A percentile compares a stretch with the other conserved stretches of the same genome.
Conservation (phyloP, 2,329 filamentous ascomycete genomes). For the Fusarium redolens region DNA sequence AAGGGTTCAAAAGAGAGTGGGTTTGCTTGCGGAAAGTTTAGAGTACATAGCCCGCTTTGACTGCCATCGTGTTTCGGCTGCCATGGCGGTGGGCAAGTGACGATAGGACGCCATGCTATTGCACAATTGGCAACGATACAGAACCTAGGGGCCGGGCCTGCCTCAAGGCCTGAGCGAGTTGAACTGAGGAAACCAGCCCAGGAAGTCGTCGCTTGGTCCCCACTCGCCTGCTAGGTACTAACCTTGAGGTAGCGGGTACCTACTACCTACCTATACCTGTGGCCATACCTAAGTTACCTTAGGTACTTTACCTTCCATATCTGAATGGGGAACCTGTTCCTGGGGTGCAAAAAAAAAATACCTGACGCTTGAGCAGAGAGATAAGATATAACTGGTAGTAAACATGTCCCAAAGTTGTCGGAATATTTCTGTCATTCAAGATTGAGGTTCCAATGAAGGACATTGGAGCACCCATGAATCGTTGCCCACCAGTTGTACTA, state of each 20-base stretch:
- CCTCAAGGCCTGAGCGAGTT: background rate
- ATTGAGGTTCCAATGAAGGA: background rate
- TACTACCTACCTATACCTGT: too few species aligned
- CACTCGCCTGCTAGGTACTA: too few species aligned
- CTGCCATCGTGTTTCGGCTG: constrained; percentile 11
- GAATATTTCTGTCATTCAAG: background rate
- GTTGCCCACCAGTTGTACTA: background rate
- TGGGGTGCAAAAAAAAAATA: background rate
- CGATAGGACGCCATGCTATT: constrained; percentile 21
- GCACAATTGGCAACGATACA: constrained; percentile 13
- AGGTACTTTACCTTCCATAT: background rate
- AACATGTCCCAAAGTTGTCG: background rate
- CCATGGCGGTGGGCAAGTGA: constrained; percentile 35
- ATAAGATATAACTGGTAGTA: background rate
- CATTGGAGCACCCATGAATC: background rate
- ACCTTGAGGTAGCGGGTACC: too few species aligned
- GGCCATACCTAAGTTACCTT: too few species aligned
- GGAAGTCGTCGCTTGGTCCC: too few species aligned
- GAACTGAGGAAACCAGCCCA: background rate
- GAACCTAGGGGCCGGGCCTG: background rate
- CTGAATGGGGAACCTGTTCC: background rate
- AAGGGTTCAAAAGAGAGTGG: constrained; percentile 32
- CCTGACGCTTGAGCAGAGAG: background rate
- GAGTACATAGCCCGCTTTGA: background rate
- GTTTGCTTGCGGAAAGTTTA: constrained; percentile 13